phyloP scores from a whole-genome alignment of 768 basidiomycete species.

The Mycena crocata region DNA sequence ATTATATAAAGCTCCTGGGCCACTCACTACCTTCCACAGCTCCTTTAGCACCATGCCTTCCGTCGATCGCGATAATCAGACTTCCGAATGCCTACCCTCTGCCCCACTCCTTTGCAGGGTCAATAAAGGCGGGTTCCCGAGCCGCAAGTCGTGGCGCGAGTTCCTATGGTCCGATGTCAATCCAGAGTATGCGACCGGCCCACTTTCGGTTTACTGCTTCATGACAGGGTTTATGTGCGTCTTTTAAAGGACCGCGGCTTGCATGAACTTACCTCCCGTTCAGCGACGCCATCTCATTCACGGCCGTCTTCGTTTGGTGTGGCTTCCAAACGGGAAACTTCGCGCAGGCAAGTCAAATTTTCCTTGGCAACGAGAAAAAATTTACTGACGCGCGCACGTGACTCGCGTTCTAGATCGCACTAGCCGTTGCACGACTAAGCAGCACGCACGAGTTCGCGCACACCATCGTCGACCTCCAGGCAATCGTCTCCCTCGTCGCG shows the following conservation, averaged over 20 bases:
- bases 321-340: conserved; percentile 88
- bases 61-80: not conserved
- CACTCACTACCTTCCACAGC: not conserved
- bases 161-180: conserved; percentile 45
- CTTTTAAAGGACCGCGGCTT: too few species aligned
- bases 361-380: too few species aligned
- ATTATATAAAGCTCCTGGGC: not conserved
- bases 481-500: conserved; percentile 76
- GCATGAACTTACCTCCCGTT: not conserved
- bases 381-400: too few species aligned
- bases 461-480: conserved; percentile 85
- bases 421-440: conserved; percentile 84
- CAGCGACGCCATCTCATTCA: conserved; percentile 80
- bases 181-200: conserved; percentile 48
- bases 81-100: not conserved
- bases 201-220: conserved; percentile 63
- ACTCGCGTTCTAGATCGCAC: conserved; percentile 64
- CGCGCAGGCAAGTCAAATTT: conserved; percentile 59
- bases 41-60: conserved; percentile 3
- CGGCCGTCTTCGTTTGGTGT: conserved; percentile 86
- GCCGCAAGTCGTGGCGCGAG: conserved; percentile 21
- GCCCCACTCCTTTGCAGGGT: conserved; percentile 18
- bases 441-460: conserved; percentile 65
- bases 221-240: conserved; percentile 69
- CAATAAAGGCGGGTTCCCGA: not conserved